Evolutionary conservation across 1,284 basidiomycete genomes (phyloP).

Genomic region (Trichosporon coremiiforme): DNA sequence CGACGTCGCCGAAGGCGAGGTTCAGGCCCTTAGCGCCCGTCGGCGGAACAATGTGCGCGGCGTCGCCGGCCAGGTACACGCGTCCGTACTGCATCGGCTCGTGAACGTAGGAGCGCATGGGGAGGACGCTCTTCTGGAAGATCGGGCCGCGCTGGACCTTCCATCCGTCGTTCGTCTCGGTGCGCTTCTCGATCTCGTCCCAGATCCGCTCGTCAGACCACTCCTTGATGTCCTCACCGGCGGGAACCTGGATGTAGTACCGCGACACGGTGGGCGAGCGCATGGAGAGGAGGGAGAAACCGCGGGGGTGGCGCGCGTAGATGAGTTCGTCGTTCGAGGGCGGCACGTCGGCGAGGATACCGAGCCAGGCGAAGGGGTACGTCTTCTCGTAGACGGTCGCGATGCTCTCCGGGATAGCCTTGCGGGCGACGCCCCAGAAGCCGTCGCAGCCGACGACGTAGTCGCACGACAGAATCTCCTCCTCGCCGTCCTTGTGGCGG

Average conservation of each 20-base stretch:
- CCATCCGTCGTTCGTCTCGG: conserved; percentile 30
- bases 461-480: conserved; percentile 27
- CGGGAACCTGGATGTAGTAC: conserved; percentile 34
- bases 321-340: conserved; percentile 35
- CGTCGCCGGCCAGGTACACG: conserved; percentile 33
- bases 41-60: conserved; percentile 33
- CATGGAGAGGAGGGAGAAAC: conserved; percentile 32
- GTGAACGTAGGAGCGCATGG: conserved; percentile 34
- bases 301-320: conserved; percentile 31
- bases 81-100: conserved; percentile 35
- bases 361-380: conserved; percentile 34
- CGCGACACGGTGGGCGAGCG: conserved; percentile 31
- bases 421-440: conserved; percentile 32
- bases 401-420: conserved; percentile 29
- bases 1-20: conserved; percentile 33
- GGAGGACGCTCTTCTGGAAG: conserved; percentile 32
- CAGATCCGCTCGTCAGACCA: conserved; percentile 33
- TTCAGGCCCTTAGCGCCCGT: conserved; percentile 35
- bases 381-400: conserved; percentile 29
- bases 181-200: conserved; percentile 30
- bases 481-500: conserved; percentile 25
- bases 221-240: conserved; percentile 29
- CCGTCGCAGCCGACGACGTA: conserved; percentile 32
- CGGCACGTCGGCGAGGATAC: conserved; percentile 32
- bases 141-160: conserved; percentile 32